Conservation (phyloP, 495 filamentous ascomycete genomes). For the Cercophora samala region DNA sequence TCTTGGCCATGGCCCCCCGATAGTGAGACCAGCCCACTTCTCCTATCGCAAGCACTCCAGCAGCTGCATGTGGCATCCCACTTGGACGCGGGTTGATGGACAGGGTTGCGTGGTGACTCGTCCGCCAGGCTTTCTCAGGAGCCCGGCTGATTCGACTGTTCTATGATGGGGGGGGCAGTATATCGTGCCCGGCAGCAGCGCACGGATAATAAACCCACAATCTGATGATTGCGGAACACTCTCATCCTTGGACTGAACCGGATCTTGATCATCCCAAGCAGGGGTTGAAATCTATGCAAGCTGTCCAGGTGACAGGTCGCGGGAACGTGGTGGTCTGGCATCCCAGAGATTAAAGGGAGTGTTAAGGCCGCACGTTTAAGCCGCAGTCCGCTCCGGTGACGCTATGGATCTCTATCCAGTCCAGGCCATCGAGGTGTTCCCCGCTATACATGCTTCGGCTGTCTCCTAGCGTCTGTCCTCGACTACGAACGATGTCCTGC, state of each 20-base stretch:
- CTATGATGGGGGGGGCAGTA: constrained; percentile 19
- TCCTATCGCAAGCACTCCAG: constrained; percentile 24
- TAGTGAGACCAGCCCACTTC: constrained; percentile 14
- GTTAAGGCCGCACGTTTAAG: constrained; percentile 21
- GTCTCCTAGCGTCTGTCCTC: background rate
- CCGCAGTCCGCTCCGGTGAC: constrained; percentile 16
- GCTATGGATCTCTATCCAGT: constrained; percentile 8
- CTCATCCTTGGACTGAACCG: constrained; percentile 26
- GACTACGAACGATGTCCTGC: constrained; percentile 1
- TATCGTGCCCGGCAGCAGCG: constrained; percentile 21
- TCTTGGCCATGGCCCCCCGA: constrained; percentile 15
- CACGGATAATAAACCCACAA: constrained; percentile 30
- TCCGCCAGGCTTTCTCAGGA: constrained; percentile 12
- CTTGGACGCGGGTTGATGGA: constrained; percentile 28
- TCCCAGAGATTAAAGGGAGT: constrained; percentile 25
- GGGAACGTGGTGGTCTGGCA: constrained; percentile 19
- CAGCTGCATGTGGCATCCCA: constrained; percentile 31
- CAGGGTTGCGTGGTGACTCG: constrained; percentile 25
- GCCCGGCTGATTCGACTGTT: constrained; percentile 19
- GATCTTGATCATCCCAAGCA: constrained; percentile 24
- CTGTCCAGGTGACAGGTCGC: constrained; percentile 30
- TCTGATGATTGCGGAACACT: constrained; percentile 29
- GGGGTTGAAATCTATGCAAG: constrained; percentile 22
- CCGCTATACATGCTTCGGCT: constrained; percentile 6
- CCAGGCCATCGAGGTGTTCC: constrained; percentile 15